phyloP scores from a whole-genome alignment of 495 filamentous ascomycete species.

The Echria macrotheca region DNA sequence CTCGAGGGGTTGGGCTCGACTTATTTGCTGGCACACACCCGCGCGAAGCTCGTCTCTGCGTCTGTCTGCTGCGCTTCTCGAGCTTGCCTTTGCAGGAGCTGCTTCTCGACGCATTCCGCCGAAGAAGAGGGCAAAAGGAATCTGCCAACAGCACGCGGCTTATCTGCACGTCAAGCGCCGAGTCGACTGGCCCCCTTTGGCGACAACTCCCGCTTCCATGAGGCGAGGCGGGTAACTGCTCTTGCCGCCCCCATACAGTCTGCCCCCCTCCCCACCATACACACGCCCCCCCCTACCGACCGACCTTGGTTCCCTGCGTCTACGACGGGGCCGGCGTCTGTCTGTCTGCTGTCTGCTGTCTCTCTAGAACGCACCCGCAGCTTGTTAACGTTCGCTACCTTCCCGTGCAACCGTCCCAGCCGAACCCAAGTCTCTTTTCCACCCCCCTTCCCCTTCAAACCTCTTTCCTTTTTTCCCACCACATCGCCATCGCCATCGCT shows the following conservation, averaged over 20 bases:
- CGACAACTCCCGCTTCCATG: conserved; percentile 17
- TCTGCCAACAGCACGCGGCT: conserved; percentile 5
- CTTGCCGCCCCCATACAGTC: conserved; percentile 30
- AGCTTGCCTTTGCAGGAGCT: conserved; percentile 9
- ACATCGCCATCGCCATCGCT: not conserved
- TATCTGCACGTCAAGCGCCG: conserved; percentile 34
- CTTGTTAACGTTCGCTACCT: not conserved
- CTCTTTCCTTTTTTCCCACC: conserved; percentile 23
- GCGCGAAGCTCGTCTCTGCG: conserved; percentile 3
- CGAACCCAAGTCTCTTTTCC: conserved; percentile 18
- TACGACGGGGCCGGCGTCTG: conserved; percentile 27
- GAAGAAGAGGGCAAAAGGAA: not conserved
- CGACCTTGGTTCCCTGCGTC: conserved; percentile 26
- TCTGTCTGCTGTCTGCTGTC: conserved; percentile 14
- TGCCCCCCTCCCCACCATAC: conserved; percentile 13
- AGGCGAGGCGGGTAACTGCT: conserved; percentile 28
- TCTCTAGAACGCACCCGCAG: conserved; percentile 4
- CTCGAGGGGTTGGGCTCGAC: conserved; percentile 16
- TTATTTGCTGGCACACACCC: conserved; percentile 29
- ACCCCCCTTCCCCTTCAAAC: conserved; percentile 27
- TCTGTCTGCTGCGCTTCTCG: conserved; percentile 11
- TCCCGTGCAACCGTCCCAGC: conserved; percentile 25
- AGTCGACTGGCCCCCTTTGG: conserved; percentile 12
- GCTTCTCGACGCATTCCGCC: not conserved
- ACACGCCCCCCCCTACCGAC: conserved; percentile 12